Evolutionary conservation across 83 land plant species (phyloP).

Genomic region (Isoetes engelmannii): DNA sequence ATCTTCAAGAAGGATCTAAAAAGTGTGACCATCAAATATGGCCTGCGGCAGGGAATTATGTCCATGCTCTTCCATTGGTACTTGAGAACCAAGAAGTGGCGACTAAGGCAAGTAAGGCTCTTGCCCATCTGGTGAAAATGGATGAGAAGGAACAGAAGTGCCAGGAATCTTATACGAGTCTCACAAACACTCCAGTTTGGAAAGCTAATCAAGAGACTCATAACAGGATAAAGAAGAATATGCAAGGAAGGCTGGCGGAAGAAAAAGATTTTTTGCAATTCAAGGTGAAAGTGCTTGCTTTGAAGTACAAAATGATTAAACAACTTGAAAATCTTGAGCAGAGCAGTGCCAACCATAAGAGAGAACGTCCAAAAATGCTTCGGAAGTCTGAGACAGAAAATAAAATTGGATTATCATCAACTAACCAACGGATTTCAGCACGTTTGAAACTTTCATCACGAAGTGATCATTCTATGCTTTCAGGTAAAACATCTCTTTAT

Average conservation of each 20-base stretch:
- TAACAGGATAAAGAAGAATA: constrained; percentile 9
- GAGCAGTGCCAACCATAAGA: constrained; percentile 30
- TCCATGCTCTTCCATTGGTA: no score
- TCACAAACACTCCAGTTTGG: constrained; percentile 20
- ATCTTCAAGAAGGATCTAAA: no score
- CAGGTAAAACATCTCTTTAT: no score
- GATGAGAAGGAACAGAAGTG: not conserved
- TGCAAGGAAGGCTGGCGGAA: constrained; percentile 40
- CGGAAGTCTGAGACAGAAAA: constrained; percentile 19
- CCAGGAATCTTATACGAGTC: constrained; percentile 7
- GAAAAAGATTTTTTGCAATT: constrained; percentile 37
- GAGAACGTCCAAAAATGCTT: constrained; percentile 37
- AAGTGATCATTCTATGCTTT: no score
- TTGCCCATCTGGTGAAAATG: constrained; percentile 18
- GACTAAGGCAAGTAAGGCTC: constrained; percentile 24
- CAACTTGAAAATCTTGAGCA: constrained; percentile 64
- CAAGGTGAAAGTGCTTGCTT: constrained; percentile 48
- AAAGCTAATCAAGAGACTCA: constrained; percentile 22
- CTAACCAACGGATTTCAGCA: constrained; percentile 43
- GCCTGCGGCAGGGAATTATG: no score
- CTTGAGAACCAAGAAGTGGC: constrained; percentile 46
- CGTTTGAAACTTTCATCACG: constrained; percentile 20
- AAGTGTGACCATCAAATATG: no score
- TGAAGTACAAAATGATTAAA: constrained; percentile 50
- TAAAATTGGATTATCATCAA: constrained; percentile 21